Conservation (phyloP, 2,329 filamentous ascomycete species). For the Boeremia exigua region DNA sequence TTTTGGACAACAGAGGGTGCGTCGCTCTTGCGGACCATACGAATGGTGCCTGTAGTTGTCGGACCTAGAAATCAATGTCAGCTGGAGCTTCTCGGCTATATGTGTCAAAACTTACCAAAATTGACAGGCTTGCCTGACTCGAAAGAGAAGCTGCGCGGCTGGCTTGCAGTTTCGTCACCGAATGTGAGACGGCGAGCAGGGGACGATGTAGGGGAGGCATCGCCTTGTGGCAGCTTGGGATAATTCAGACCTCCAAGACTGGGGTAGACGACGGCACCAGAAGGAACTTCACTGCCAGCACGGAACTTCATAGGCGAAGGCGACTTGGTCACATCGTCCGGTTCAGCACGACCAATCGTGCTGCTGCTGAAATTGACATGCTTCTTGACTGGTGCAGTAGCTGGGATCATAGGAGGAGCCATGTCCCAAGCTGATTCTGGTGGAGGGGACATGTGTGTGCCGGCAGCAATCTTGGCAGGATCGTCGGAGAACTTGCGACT, state of each 20-base stretch:
- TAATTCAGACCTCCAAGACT: constrained; percentile 44
- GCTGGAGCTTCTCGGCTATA: not conserved
- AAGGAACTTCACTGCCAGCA: constrained; percentile 43
- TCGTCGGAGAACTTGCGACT: constrained; percentile 65
- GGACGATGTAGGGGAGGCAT: constrained; percentile 33
- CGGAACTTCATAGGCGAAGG: constrained; percentile 46
- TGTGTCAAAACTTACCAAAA: constrained; percentile 38
- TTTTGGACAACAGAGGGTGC: constrained; percentile 36
- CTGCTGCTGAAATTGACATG: constrained; percentile 81
- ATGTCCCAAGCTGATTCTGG: constrained; percentile 54
- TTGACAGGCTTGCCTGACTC: constrained; percentile 53
- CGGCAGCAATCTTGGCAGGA: constrained; percentile 64
- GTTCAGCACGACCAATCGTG: constrained; percentile 57
- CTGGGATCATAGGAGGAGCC: constrained; percentile 59
- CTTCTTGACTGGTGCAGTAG: constrained; percentile 77
- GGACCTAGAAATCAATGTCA: constrained; percentile 29
- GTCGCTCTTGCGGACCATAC: constrained; percentile 55
- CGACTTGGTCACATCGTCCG: constrained; percentile 42
- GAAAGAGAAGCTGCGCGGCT: constrained; percentile 57
- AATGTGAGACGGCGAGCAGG: constrained; percentile 46
- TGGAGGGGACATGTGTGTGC: constrained; percentile 61
- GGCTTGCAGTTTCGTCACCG: constrained; percentile 34
- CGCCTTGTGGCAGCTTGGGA: constrained; percentile 42
- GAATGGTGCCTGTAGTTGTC: constrained; percentile 47
- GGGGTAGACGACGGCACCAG: constrained; percentile 42